Evolutionary conservation across 257 asterid species (phyloP), one percentile per base, ranked within the genome.

Genomic region (Rauvolfia tetraphylla): DNA sequence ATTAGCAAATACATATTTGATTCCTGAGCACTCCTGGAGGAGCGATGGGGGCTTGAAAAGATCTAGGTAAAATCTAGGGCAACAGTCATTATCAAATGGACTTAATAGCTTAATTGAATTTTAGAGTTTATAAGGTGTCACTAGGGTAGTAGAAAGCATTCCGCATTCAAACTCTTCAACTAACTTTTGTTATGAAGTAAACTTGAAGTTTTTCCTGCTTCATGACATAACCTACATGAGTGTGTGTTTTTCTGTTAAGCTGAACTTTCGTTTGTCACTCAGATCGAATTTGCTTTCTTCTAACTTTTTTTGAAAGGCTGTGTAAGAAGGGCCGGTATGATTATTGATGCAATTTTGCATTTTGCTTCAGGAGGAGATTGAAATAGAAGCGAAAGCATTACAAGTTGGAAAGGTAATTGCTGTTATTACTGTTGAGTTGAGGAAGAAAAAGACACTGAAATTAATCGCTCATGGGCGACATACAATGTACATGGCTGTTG

Each of bases 381-480:
- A 89, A 86, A 91, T 93, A 71, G 96, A 93, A 68, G 84, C 89
- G 46, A 91, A 81, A 84, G 93, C 88, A 57, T 76, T 88, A 61
- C 90, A 84, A 10, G 86, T 85, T 58, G 97, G 97, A 29, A 93
- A 87, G 89, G 82, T 90, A 12, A 27, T 91, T 23, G 96, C 90
- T 14, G 88, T 91, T 71, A 88, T 91, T 9, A 93, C 87, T 66
- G 97, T 93, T 2, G 96, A 93, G 58, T 73, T 91, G 18, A 85
- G 82, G 83, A 91, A 87, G 78, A 93, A 88, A 76, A 83, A 76
- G 81, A 88, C 92, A 1, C 87, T 90, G n/a, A 91, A 87, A 74
- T 69, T 86, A 46, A 82, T 91, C 74, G 96, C 96, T 70, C 93
- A 88, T 75, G 96, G 98, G 36, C 96, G 97, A 29, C 96, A 91